phyloP scores from a whole-genome alignment of 2,329 filamentous ascomycete genomes.

The Xylariaceae sp. region DNA sequence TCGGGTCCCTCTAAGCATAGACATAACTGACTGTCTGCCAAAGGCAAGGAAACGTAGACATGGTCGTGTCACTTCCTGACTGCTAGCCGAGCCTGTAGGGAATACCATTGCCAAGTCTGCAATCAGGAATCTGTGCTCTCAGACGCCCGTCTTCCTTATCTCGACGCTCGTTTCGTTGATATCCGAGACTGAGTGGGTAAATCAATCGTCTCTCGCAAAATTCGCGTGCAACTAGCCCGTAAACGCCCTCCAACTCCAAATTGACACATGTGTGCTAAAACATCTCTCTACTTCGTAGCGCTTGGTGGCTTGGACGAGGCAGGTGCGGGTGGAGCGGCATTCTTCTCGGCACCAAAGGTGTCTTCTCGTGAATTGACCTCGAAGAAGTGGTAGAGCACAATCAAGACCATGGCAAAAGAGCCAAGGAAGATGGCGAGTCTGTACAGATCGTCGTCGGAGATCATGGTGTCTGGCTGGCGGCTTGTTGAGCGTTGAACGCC shows the following conservation, averaged over 20 bases:
- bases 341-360: conserved; percentile 24
- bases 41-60: too few relatives aligned
- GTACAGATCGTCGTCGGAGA: conserved; percentile 90
- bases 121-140: not conserved
- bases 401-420: conserved; percentile 82
- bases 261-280: not conserved
- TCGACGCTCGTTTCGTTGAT: not conserved
- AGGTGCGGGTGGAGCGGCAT: conserved; percentile 23
- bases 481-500: not conserved
- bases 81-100: too few relatives aligned
- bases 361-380: conserved; percentile 73
- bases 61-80: too few relatives aligned
- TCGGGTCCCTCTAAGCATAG: too few relatives aligned
- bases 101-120: too few relatives aligned
- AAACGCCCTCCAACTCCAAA: conserved; percentile 9
- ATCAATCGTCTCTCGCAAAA: not conserved
- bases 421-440: conserved; percentile 89
- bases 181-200: not conserved
- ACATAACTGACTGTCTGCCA: too few relatives aligned
- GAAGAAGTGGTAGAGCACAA: conserved; percentile 93
- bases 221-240: conserved; percentile 1
- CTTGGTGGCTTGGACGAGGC: conserved; percentile 22
- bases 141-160: not conserved
- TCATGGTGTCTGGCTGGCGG: conserved; percentile 61
- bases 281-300: conserved; percentile 15